phyloP scores from a whole-genome alignment of 177 flowering plant species.

The Vitis hybrid region DNA sequence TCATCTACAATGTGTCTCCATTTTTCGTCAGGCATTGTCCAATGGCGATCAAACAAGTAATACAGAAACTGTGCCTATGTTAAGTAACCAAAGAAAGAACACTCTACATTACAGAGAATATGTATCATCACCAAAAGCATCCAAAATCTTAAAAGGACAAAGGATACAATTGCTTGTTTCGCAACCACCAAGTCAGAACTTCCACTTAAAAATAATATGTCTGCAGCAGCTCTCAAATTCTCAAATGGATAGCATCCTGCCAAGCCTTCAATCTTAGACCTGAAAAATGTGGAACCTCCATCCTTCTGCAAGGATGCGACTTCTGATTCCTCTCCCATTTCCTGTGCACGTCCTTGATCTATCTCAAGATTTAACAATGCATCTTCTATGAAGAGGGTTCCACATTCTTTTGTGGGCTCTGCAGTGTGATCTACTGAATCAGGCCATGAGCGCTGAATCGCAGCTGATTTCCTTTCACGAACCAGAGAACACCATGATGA shows the following conservation, averaged over 20 bases:
- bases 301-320: constrained; percentile 53
- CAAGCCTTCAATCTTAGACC: constrained; percentile 57
- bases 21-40: constrained; percentile 63
- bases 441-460: constrained; percentile 79
- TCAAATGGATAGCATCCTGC: constrained; percentile 82
- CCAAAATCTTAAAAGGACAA: constrained; percentile 1
- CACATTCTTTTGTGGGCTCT: constrained; percentile 40
- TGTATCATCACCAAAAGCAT: background rate
- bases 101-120: background rate
- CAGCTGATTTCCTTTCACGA: constrained; percentile 74
- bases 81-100: constrained; percentile 37
- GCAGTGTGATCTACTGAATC: constrained; percentile 38
- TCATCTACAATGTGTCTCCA: constrained; percentile 81
- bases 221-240: constrained; percentile 73
- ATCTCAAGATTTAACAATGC: constrained; percentile 78
- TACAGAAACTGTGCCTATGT: constrained; percentile 66
- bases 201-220: constrained; percentile 79
- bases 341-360: constrained; percentile 38
- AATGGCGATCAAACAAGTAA: constrained; percentile 88
- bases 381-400: constrained; percentile 90
- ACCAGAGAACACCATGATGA: constrained; percentile 60
- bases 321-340: constrained; percentile 38
- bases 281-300: constrained; percentile 36
- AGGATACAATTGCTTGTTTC: constrained; percentile 97
- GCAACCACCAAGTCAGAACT: constrained; percentile 88